Evolutionary conservation across 2,329 filamentous ascomycete species (phyloP).

Genomic region (Sarocladium strictum): DNA sequence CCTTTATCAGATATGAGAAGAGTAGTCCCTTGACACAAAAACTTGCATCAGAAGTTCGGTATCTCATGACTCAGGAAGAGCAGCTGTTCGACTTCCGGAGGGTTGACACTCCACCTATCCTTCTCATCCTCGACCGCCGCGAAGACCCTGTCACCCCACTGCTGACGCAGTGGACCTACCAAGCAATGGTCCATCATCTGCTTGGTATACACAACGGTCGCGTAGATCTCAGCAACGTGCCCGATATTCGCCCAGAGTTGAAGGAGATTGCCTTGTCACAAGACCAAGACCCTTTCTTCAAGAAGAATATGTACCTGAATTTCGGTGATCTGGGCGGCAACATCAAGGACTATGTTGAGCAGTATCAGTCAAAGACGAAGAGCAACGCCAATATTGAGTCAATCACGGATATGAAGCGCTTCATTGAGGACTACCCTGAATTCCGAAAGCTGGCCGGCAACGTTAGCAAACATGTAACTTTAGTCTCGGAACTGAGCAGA

Average conservation of each 20-base stretch:
- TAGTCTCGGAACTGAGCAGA: constrained; percentile 89
- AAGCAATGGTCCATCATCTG: constrained; percentile 98
- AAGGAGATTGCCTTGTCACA: constrained; percentile 93
- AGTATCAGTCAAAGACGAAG: constrained; percentile 97
- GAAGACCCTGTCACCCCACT: constrained; percentile 94
- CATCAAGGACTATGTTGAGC: constrained; percentile 97
- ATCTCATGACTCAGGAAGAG: constrained; percentile 91
- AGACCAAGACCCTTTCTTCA: constrained; percentile 98
- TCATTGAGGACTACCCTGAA: constrained; percentile 97
- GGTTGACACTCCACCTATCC: constrained; percentile 87
- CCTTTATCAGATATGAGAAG: constrained; percentile 87
- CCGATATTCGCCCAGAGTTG: constrained; percentile 78
- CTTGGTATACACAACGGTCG: constrained; percentile 93
- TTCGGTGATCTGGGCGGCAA: constrained; percentile 94
- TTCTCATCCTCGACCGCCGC: constrained; percentile 83
- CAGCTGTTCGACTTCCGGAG: constrained; percentile 95
- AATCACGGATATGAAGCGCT: constrained; percentile 97
- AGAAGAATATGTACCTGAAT: constrained; percentile 97
- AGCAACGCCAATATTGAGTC: constrained; percentile 94
- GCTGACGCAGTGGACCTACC: constrained; percentile 97
- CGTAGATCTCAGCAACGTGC: constrained; percentile 78
- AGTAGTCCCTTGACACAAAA: constrained; percentile 89
- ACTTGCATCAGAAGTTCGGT: constrained; percentile 84
- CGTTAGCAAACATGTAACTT: constrained; percentile 95
- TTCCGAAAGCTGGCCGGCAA: constrained; percentile 96